phyloP scores from a whole-genome alignment of 371 early-diverging fungal genomes.

The Syncephalis fuscata region DNA sequence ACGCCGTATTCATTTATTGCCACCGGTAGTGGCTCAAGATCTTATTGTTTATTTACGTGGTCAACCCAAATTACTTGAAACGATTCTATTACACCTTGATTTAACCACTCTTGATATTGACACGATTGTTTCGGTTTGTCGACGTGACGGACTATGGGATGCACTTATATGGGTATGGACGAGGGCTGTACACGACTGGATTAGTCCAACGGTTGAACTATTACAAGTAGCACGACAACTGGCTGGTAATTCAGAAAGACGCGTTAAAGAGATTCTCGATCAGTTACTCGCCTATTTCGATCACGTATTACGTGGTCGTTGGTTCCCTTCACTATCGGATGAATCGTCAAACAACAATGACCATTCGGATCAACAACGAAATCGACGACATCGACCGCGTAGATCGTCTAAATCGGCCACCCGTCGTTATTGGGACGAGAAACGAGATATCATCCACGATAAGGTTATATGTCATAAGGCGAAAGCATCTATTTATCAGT shows the following conservation, averaged over 20 bases:
- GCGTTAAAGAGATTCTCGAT: conserved; percentile 23
- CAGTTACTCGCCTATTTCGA: conserved; percentile 57
- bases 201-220: conserved; percentile 61
- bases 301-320: conserved; percentile 43
- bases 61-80: conserved; percentile 35
- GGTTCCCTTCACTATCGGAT: conserved; percentile 5
- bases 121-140: conserved; percentile 44
- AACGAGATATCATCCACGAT: no score
- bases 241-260: neutral
- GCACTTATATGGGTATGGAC: conserved; percentile 70
- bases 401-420: no score
- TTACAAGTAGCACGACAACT: conserved; percentile 13
- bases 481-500: neutral
- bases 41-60: conserved; percentile 38
- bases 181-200: conserved; percentile 53
- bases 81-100: conserved; percentile 58
- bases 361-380: no score
- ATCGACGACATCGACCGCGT: no score
- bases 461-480: neutral
- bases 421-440: no score
- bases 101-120: conserved; percentile 58
- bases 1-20: conserved; percentile 32
- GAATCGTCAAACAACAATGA: neutral
- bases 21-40: conserved; percentile 55
- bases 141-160: conserved; percentile 40